These are phyloP conservation scores for Eucalyptus caleyi DNA, from an alignment of 345 rosid species.

Conservation along the genomic window DNA sequence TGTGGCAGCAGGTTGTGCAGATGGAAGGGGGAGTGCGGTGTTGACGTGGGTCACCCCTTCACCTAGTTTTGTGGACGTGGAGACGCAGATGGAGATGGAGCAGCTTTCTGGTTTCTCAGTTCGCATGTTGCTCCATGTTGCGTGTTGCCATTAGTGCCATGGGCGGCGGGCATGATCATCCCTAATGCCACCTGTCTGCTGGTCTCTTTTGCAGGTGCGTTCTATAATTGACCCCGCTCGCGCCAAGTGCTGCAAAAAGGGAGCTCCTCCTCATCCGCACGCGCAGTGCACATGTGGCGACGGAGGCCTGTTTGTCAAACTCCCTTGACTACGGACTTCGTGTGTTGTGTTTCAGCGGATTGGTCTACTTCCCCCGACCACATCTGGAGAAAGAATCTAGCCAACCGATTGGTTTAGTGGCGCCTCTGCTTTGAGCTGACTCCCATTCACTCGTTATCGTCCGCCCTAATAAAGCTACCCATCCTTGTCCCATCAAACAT, in stretches of 20 bases:
- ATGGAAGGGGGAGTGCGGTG: neutral
- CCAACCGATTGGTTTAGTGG: neutral
- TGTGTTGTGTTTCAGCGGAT: neutral
- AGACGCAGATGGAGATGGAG: neutral
- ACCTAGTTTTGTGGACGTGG: neutral
- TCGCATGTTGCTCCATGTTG: constrained; percentile 11
- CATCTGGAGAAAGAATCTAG: neutral
- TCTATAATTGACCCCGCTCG: neutral
- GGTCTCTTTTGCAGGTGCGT: neutral
- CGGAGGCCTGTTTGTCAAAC: neutral
- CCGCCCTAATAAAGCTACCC: neutral
- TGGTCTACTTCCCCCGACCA: neutral
- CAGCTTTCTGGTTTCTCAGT: neutral
- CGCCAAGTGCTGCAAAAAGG: neutral
- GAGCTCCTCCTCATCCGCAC: neutral
- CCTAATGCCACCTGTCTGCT: neutral
- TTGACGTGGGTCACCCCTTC: neutral
- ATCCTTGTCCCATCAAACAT: neutral
- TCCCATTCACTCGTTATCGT: neutral
- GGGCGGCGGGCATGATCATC: neutral
- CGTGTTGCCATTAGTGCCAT: neutral
- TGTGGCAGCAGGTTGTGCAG: neutral
- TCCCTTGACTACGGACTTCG: neutral
- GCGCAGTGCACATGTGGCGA: neutral
- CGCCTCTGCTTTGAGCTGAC: neutral